A percentile compares a stretch with the other conserved stretches of the same genome.
Evolutionary conservation across 768 basidiomycete genomes (phyloP).

Genomic region (Termitomyces sp.): DNA sequence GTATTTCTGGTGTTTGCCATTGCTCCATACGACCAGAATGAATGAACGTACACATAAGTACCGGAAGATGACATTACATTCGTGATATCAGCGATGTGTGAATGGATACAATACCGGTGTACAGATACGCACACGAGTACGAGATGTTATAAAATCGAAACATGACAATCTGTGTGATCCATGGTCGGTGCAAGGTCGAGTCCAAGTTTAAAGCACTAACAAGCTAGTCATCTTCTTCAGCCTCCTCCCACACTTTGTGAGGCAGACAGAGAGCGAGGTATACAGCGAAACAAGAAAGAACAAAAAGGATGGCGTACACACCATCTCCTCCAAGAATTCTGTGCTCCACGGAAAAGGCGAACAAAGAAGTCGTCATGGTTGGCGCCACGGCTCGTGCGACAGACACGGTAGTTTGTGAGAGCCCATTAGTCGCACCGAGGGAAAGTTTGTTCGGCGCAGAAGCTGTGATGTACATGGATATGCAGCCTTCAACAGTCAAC

Average conservation of each 20-base stretch:
- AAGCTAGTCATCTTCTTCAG: constrained; percentile 1
- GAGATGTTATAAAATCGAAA: no score
- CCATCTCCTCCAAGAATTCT: constrained; percentile 44
- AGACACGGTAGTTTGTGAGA: constrained; percentile 42
- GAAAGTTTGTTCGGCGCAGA: constrained; percentile 46
- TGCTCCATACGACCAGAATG: no score
- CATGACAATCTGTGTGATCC: no score
- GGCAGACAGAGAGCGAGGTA: constrained; percentile 32
- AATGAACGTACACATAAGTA: no score
- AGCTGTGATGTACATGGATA: constrained; percentile 49
- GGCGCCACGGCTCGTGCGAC: constrained; percentile 49
- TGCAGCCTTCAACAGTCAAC: constrained; percentile 37
- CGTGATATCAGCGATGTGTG: no score
- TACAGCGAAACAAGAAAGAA: constrained; percentile 28
- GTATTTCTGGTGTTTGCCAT: no score
- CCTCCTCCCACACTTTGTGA: constrained; percentile 32
- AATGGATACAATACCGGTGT: no score
- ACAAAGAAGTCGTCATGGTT: constrained; percentile 45
- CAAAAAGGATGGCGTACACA: constrained; percentile 36
- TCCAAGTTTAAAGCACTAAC: no score
- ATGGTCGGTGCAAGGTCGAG: no score
- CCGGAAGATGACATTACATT: no score
- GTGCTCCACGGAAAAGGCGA: constrained; percentile 47
- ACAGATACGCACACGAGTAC: no score
- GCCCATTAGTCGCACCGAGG: constrained; percentile 50